Evolutionary conservation across 2,329 filamentous ascomycete species (phyloP).

Genomic region (Penicillium rolfsii): DNA sequence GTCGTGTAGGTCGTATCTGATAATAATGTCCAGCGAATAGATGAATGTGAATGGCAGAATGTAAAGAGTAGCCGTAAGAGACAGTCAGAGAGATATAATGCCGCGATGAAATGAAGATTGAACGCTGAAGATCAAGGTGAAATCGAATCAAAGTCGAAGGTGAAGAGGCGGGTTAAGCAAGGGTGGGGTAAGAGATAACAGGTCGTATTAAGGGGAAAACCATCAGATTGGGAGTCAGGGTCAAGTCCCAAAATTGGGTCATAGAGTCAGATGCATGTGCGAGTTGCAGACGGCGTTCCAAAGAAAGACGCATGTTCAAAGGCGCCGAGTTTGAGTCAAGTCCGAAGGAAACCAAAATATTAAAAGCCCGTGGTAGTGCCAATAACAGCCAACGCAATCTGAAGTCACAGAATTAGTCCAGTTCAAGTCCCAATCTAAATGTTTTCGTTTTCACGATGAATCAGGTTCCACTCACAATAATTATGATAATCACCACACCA

Average conservation of each 20-base stretch:
- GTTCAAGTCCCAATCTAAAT: no score
- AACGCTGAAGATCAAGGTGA: not conserved
- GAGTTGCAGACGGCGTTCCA: not conserved
- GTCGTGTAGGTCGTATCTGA: slow-evolving; percentile 36
- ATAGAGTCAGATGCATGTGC: not conserved
- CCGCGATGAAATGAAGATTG: not conserved
- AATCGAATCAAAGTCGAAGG: not conserved
- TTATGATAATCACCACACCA: slow-evolving; percentile 58
- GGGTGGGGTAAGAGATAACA: not conserved
- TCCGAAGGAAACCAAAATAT: not conserved
- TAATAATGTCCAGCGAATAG: slow-evolving; percentile 30
- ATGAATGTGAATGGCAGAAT: slow-evolving; percentile 9
- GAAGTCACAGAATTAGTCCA: not conserved
- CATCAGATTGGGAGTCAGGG: not conserved
- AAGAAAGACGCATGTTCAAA: not conserved
- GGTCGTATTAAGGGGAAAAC: not conserved
- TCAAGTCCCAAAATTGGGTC: not conserved
- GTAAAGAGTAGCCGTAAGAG: not conserved
- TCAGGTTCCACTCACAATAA: slow-evolving; percentile 52
- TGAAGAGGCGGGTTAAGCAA: not conserved
- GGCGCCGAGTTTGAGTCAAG: not conserved
- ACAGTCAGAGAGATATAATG: not conserved
- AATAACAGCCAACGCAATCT: slow-evolving; percentile 39
- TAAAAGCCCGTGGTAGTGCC: slow-evolving; percentile 41
- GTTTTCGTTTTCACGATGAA: no score